phyloP scores from a whole-genome alignment of 1,284 basidiomycete species.

The Ganoderma multipileum region DNA sequence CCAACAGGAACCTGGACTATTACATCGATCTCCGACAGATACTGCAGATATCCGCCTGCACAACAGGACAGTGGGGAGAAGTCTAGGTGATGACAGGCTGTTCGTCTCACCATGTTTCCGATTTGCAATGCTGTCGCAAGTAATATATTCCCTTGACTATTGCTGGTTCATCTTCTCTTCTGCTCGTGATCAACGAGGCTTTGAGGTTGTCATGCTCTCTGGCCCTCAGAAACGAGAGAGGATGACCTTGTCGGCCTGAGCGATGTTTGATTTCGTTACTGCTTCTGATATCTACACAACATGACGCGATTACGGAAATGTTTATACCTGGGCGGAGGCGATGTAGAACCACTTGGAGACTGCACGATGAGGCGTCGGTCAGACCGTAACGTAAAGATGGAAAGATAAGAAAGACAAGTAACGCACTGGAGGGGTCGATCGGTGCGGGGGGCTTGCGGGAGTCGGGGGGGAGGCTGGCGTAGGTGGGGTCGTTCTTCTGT shows the following conservation, averaged over 20 bases:
- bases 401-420: constrained; percentile 2
- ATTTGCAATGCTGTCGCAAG: constrained; percentile 16
- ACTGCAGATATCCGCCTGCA: constrained; percentile 43
- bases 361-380: constrained; percentile 38
- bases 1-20: constrained; percentile 87
- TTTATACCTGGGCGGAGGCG: constrained; percentile 79
- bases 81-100: constrained; percentile 23
- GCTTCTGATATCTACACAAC: constrained; percentile 30
- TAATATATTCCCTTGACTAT: constrained; percentile 19
- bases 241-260: constrained; percentile 24
- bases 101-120: neutral
- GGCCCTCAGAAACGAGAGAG: constrained; percentile 20
- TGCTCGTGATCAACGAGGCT: neutral
- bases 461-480: constrained; percentile 78
- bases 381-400: neutral
- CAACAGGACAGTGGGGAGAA: constrained; percentile 36
- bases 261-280: constrained; percentile 27
- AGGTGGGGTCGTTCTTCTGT: constrained; percentile 67
- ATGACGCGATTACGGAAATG: constrained; percentile 26
- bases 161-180: neutral
- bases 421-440: constrained; percentile 87
- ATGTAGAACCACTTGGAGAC: constrained; percentile 94
- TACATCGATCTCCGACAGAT: constrained; percentile 53
- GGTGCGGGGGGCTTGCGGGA: constrained; percentile 85
- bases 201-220: neutral